phyloP scores from a whole-genome alignment of 306 rosid genomes.

The Coriaria nepalensis region DNA sequence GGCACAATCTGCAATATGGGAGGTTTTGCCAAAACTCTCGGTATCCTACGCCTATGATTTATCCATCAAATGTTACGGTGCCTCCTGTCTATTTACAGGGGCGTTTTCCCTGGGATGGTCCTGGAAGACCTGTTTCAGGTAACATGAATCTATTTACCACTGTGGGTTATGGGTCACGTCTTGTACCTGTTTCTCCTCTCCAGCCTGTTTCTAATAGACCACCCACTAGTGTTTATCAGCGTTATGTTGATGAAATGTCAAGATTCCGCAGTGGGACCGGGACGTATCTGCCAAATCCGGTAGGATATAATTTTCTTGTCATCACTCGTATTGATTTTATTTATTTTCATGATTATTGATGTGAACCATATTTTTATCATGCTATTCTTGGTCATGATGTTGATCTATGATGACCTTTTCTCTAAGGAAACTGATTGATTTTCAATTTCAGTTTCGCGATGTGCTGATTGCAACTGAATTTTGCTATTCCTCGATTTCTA shows the following conservation, averaged over 20 bases:
- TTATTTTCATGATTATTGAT: background rate
- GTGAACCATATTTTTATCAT: background rate
- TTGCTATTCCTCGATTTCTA: constrained; percentile 8
- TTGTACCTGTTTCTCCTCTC: constrained; percentile 63
- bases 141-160: constrained; percentile 37
- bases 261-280: constrained; percentile 92
- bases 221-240: constrained; percentile 59
- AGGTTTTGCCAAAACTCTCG: constrained; percentile 54
- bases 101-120: constrained; percentile 77
- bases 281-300: constrained; percentile 91
- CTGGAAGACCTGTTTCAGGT: constrained; percentile 72
- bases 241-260: constrained; percentile 65
- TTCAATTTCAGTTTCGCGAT: background rate
- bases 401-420: too few relatives aligned
- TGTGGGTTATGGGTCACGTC: constrained; percentile 56
- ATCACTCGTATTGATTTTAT: constrained; percentile 6
- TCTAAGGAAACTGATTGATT: background rate
- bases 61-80: constrained; percentile 45
- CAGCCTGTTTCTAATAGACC: constrained; percentile 72
- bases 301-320: constrained; percentile 32
- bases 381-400: too few relatives aligned
- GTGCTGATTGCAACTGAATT: constrained; percentile 1
- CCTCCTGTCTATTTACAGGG: constrained; percentile 86
- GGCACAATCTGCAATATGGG: constrained; percentile 71
- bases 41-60: constrained; percentile 33